Conservation (phyloP, 176 grass and related monocot species). For the Aechmea fasciata region DNA sequence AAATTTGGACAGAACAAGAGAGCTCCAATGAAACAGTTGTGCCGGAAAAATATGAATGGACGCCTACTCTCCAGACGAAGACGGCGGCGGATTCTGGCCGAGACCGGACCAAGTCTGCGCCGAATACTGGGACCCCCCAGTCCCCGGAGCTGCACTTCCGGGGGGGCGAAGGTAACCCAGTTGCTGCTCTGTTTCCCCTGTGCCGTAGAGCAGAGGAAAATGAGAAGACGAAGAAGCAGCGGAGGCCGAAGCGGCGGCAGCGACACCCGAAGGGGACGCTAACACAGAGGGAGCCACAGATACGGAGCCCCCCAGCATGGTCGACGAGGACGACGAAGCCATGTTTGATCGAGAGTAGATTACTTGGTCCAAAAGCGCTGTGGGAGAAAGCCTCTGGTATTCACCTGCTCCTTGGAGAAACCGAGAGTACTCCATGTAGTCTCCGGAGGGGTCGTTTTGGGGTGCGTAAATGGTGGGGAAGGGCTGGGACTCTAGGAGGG, state of each 20-base stretch:
- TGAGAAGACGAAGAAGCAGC: conserved; percentile 9
- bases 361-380: conserved; percentile 22
- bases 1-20: neutral
- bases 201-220: conserved; percentile 10
- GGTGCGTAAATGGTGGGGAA: neutral
- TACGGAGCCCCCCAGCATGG: neutral
- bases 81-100: conserved; percentile 13
- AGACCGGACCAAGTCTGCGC: conserved; percentile 17
- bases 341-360: neutral
- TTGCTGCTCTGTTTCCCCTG: neutral
- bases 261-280: neutral
- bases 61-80: neutral
- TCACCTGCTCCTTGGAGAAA: conserved; percentile 13
- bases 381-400: conserved; percentile 10
- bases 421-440: conserved; percentile 38
- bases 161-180: neutral
- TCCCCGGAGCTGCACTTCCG: neutral
- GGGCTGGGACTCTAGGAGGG: conserved; percentile 17
- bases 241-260: neutral
- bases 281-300: neutral
- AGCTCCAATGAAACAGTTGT: neutral
- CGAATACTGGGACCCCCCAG: neutral
- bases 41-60: neutral
- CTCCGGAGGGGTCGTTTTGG: neutral
- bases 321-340: too few species aligned